phyloP scores from a whole-genome alignment of 1,139 yeast genomes.

The Yamadazyma membranifaciens region DNA sequence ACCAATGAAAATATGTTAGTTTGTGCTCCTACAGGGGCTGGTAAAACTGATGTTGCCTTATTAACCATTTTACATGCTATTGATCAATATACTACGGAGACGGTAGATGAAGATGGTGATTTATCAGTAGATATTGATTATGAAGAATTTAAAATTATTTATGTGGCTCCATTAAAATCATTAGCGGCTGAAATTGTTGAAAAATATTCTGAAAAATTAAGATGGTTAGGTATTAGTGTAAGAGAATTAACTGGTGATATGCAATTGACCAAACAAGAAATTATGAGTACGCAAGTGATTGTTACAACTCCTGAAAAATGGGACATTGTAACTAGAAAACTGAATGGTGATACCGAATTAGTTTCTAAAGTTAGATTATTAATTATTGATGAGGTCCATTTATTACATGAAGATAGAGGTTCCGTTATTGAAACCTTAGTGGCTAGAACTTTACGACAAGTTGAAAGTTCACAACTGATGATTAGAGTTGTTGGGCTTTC shows the following conservation, averaged over 20 bases:
- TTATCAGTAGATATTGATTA: conserved; percentile 64
- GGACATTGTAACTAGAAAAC: conserved; percentile 96
- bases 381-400: conserved; percentile 94
- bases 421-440: conserved; percentile 95
- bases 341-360: conserved; percentile 78
- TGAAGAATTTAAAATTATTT: conserved; percentile 73
- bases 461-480: conserved; percentile 90
- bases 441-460: conserved; percentile 92
- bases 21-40: conserved; percentile 99
- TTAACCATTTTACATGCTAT: conserved; percentile 67
- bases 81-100: conserved; percentile 56
- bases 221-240: conserved; percentile 83
- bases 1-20: conserved; percentile 95
- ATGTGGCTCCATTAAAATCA: conserved; percentile 93
- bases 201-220: conserved; percentile 73
- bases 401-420: conserved; percentile 96
- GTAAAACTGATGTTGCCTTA: conserved; percentile 95
- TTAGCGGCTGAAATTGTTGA: conserved; percentile 97
- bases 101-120: conserved; percentile 45
- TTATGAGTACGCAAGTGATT: conserved; percentile 73
- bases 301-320: conserved; percentile 97
- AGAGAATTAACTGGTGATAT: conserved; percentile 92
- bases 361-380: conserved; percentile 81
- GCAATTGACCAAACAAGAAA: conserved; percentile 72
- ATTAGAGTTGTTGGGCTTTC: conserved; percentile 95